Base-by-base conservation (phyloP, 2,329 filamentous ascomycete species). In the Colletotrichum phormii region DNA sequence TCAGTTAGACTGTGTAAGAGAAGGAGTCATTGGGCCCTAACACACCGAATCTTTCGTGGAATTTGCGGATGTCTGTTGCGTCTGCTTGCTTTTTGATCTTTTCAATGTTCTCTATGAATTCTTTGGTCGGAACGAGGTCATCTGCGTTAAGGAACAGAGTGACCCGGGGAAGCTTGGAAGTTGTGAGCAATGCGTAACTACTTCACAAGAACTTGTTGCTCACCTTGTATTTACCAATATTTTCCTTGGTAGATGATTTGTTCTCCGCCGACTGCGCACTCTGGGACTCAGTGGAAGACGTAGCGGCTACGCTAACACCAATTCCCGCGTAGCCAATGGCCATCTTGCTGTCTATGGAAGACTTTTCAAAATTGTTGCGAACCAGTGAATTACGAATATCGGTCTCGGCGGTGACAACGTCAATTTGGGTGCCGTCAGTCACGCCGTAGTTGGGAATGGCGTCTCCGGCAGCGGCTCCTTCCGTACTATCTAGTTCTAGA, bases 211-310 rank as follows among this genome's bases (percentile, higher is more conserved):
- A n/a, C 5, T 54, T 22, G 15, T 11, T 33, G 31, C 35, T 0
- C n/a, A 64, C 67, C 67, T 57, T 69, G 37, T 69, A 69, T 42
- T 58, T 62, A 2, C 67, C 67, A n/a, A 69, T 51, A 18, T 64
- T 64, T 1, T 42, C 59, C 15, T 58, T 42, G 15, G 22, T 3
- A 1, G 29, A 69, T 13, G 8, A 51, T 2, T 51, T 69, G n/a
- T 26, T 24, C 8, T 35, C 53, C 12, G 42, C n/a, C 5, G 33
- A 33, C 18, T 13, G 18, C 13, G 53, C 51, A 13, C 29, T 33
- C 12, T 69, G 60, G 4, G 54, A 24, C 3, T 64, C 51, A 29
- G 26, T 29, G 24, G 24, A 7, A 9, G 22, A 26, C 2, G 29
- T 35, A 2, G 54, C 61, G 13, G 51, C 22, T 29, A 59, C 6